Conservation (phyloP, 2,329 filamentous ascomycete species). For the Aquanectria penicillioides region DNA sequence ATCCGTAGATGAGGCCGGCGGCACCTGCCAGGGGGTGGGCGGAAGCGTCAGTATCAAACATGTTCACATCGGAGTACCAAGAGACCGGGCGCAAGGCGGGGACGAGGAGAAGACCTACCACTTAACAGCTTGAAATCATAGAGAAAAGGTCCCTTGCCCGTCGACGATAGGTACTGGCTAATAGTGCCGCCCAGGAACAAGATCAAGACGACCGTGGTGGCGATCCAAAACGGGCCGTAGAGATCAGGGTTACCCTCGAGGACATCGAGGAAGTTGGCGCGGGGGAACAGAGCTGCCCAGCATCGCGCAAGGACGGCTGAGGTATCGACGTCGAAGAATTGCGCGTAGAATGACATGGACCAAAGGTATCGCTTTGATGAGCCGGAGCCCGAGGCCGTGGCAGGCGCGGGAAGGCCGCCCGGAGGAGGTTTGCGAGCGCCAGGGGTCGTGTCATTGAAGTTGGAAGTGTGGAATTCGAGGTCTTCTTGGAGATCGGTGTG, state of each 20-base stretch:
- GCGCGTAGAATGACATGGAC: slow-evolving; percentile 92
- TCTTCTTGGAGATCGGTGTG: slow-evolving; percentile 98
- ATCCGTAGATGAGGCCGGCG: slow-evolving; percentile 93
- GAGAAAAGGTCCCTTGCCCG: slow-evolving; percentile 77
- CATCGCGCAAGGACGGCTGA: slow-evolving; percentile 88
- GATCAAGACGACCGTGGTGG: slow-evolving; percentile 95
- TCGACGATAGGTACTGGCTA: slow-evolving; percentile 83
- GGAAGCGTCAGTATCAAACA: too few species aligned
- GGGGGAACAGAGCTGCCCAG: slow-evolving; percentile 87
- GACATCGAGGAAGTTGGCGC: slow-evolving; percentile 95
- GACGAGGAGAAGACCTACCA: slow-evolving; percentile 60
- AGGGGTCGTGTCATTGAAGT: slow-evolving; percentile 73
- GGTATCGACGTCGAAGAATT: slow-evolving; percentile 99
- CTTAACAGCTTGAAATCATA: slow-evolving; percentile 93
- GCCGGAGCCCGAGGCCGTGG: slow-evolving; percentile 57
- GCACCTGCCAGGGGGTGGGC: slow-evolving; percentile 68
- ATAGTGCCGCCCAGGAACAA: slow-evolving; percentile 96
- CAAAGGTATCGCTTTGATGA: slow-evolving; percentile 89
- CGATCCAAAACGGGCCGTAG: slow-evolving; percentile 99
- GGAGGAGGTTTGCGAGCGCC: slow-evolving; percentile 60
- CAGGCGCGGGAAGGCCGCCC: slow-evolving; percentile 66
- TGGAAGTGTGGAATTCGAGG: slow-evolving; percentile 97
- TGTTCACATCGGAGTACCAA: slow-evolving; percentile 17
- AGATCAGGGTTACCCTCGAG: slow-evolving; percentile 96
- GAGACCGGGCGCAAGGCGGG: neutral